These are phyloP conservation scores for Nidularia sp. DNA, from an alignment of 768 basidiomycete species.

Conservation along the genomic window DNA sequence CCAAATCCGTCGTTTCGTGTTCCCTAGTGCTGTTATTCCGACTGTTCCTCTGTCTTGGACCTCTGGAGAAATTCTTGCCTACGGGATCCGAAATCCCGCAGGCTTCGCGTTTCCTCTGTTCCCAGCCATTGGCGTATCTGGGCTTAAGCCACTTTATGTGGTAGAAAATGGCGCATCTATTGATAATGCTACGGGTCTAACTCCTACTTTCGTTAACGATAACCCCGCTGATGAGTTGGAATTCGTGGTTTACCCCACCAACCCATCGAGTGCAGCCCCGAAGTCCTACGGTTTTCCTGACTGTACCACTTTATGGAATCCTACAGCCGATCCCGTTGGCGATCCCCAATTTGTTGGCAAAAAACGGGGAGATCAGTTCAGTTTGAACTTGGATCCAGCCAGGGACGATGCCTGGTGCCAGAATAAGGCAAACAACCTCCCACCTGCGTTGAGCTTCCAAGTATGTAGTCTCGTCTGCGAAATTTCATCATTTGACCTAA, in stretches of 20 bases:
- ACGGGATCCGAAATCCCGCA: conserved; percentile 40
- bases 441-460: conserved; percentile 35
- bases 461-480: conserved; percentile 11
- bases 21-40: conserved; percentile 5
- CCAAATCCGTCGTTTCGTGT: conserved; percentile 28
- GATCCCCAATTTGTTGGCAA: conserved; percentile 29
- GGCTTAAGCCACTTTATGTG: conserved; percentile 19
- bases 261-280: conserved; percentile 1
- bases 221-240: conserved; percentile 40
- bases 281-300: conserved; percentile 38
- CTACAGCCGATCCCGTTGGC: conserved; percentile 32
- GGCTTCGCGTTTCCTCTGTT: conserved; percentile 31
- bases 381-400: conserved; percentile 25
- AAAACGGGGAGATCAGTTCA: conserved; percentile 30
- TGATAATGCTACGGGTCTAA: conserved; percentile 33
- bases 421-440: conserved; percentile 26
- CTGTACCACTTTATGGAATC: conserved; percentile 40
- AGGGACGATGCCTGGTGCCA: conserved; percentile 29
- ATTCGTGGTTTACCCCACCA: conserved; percentile 12
- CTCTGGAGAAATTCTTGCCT: conserved; percentile 30
- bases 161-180: conserved; percentile 43
- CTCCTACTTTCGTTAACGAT: conserved; percentile 35
- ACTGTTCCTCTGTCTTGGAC: conserved; percentile 13
- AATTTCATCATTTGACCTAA: background rate
- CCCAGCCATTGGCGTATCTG: background rate